Percentiles rank a stretch among this genome's conserved stretches.
These are phyloP conservation scores for Xylaria hypoxylon DNA, from an alignment of 2,329 filamentous ascomycete genomes.

Conservation along the genomic window DNA sequence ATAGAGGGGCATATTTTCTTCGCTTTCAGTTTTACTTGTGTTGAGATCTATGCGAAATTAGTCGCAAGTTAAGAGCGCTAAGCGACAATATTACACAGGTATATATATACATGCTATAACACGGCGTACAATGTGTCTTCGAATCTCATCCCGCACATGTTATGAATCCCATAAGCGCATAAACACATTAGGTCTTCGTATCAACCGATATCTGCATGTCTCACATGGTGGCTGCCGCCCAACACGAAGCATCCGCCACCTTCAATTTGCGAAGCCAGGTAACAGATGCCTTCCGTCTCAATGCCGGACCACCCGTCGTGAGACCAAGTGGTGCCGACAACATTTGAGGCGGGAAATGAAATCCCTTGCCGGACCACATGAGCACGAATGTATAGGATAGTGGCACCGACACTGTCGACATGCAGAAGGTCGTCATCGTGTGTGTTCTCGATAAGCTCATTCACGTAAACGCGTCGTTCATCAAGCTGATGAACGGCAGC, in stretches of 20 bases:
- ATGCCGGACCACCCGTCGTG: conserved; percentile 52
- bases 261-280: conserved; percentile 45
- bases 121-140: too few species aligned
- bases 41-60: too few species aligned
- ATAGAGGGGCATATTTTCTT: too few species aligned
- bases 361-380: conserved; percentile 51
- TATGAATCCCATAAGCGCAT: not conserved
- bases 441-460: conserved; percentile 46
- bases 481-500: conserved; percentile 39
- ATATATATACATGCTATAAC: too few species aligned
- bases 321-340: conserved; percentile 53
- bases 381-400: conserved; percentile 52
- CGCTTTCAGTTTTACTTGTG: too few species aligned
- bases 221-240: conserved; percentile 47
- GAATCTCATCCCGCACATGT: too few species aligned
- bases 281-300: conserved; percentile 55
- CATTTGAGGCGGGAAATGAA: conserved; percentile 50
- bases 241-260: conserved; percentile 49
- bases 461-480: conserved; percentile 42
- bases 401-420: conserved; percentile 53
- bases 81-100: too few species aligned
- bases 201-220: conserved; percentile 45
- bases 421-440: conserved; percentile 49
- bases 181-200: conserved; percentile 10
- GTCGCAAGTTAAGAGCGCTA: too few species aligned